These are phyloP conservation scores for Epichloe baconii DNA, from an alignment of 2,329 filamentous ascomycete species.

Conservation along the genomic window DNA sequence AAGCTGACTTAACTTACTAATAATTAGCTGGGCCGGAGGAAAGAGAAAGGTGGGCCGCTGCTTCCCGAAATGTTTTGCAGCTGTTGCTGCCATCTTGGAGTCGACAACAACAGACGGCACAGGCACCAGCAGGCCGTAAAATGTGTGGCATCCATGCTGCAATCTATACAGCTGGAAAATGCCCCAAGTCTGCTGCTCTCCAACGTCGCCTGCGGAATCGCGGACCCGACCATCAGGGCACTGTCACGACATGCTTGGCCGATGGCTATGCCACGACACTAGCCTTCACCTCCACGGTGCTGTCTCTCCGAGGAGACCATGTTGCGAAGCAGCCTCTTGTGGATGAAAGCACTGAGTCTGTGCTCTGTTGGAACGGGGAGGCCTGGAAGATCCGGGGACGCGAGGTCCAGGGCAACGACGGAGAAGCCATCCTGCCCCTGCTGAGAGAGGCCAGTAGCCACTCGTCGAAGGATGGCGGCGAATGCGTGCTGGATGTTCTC, in stretches of 20 bases:
- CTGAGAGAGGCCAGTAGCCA: slow-evolving; percentile 33
- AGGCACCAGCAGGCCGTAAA: slow-evolving; percentile 3
- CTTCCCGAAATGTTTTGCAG: not conserved
- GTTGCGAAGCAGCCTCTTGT: slow-evolving; percentile 62
- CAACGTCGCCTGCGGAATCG: slow-evolving; percentile 36
- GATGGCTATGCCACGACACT: slow-evolving; percentile 27
- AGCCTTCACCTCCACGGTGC: slow-evolving; percentile 68
- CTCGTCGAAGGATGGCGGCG: slow-evolving; percentile 8
- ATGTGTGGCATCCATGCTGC: slow-evolving; percentile 51
- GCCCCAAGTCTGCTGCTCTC: slow-evolving; percentile 23
- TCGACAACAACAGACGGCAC: no score
- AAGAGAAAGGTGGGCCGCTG: not conserved
- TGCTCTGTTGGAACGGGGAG: slow-evolving; percentile 95
- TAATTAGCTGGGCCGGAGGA: no score
- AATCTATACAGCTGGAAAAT: slow-evolving; percentile 25
- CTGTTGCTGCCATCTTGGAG: not conserved
- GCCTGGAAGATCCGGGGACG: slow-evolving; percentile 63
- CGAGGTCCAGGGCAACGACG: slow-evolving; percentile 63
- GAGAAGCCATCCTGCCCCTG: slow-evolving; percentile 50
- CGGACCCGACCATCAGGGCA: slow-evolving; percentile 46
- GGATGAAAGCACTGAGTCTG: slow-evolving; percentile 40
- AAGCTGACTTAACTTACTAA: no score
- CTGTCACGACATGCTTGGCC: slow-evolving; percentile 21
- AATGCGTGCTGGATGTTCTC: slow-evolving; percentile 36
- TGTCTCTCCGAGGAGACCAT: slow-evolving; percentile 70